A percentile compares a stretch with the other conserved stretches of the same genome.
Evolutionary conservation across 805 yeast genomes (phyloP).

Genomic region (Hanseniaspora guilliermondii): DNA sequence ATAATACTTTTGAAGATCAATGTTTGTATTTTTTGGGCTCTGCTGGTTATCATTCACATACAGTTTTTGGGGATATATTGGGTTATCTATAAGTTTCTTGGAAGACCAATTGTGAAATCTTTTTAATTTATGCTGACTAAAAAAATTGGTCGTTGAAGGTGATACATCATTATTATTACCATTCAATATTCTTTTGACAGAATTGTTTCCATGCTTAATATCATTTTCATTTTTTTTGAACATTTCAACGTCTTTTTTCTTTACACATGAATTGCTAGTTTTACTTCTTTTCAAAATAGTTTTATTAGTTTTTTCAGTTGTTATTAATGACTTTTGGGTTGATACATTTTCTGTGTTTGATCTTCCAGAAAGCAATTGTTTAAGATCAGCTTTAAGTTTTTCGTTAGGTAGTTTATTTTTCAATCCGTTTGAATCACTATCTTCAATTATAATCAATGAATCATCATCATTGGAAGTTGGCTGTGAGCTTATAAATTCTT

Average conservation of each 20-base stretch:
- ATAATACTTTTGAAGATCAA: not conserved
- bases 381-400: slow-evolving; percentile 4
- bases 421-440: not conserved
- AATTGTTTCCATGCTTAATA: not conserved
- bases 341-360: not conserved
- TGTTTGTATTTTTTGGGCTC: not conserved
- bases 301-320: not conserved
- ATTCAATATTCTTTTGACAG: not conserved
- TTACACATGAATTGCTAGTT: not conserved
- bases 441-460: slow-evolving; percentile 13
- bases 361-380: slow-evolving; percentile 14
- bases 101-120: slow-evolving; percentile 11
- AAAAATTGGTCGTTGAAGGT: not conserved
- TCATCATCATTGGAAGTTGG: slow-evolving; percentile 2
- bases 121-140: slow-evolving; percentile 1
- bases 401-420: not conserved
- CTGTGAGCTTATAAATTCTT: not conserved
- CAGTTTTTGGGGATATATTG: not conserved
- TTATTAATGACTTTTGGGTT: not conserved
- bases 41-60: not conserved
- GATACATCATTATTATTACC: not conserved
- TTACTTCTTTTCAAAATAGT: not conserved
- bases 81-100: not conserved
- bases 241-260: not conserved
- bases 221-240: not conserved